Conservation (phyloP, 768 basidiomycete species). For the Suillus spraguei region DNA sequence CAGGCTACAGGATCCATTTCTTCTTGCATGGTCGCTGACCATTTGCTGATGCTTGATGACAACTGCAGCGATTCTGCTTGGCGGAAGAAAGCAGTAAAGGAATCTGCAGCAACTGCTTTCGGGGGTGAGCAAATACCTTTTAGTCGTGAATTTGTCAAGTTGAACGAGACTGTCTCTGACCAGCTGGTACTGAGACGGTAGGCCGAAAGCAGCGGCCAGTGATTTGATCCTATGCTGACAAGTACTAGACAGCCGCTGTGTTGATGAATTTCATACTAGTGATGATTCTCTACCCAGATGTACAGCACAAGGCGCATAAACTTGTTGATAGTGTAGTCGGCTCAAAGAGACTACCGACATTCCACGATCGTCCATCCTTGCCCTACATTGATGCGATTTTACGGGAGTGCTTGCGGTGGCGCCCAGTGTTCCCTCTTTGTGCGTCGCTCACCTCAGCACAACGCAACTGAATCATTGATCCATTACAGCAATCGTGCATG, state of each 20-base stretch:
- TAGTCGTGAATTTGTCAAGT: not conserved
- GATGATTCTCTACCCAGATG: conserved; percentile 18
- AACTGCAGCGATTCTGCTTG: not conserved
- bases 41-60: not conserved
- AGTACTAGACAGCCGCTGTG: conserved; percentile 6
- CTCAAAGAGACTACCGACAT: conserved; percentile 15
- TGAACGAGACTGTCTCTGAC: not conserved
- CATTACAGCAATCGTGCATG: conserved; percentile 22
- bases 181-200: conserved; percentile 12
- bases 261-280: conserved; percentile 14
- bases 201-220: not conserved
- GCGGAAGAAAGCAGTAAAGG: conserved; percentile 9
- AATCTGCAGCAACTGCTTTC: conserved; percentile 9
- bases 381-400: conserved; percentile 20
- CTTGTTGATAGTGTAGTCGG: conserved; percentile 25
- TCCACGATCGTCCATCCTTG: conserved; percentile 18
- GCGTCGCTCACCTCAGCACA: conserved; percentile 7
- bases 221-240: not conserved
- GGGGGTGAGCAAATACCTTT: conserved; percentile 1
- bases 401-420: conserved; percentile 18
- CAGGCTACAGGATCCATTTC: conserved; percentile 26
- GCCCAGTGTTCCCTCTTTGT: conserved; percentile 18
- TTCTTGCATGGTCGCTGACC: conserved; percentile 14
- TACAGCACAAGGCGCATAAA: conserved; percentile 29
- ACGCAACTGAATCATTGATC: not conserved